Conservation (phyloP, 129 eudicot genomes). For the Artemisia argyi region DNA sequence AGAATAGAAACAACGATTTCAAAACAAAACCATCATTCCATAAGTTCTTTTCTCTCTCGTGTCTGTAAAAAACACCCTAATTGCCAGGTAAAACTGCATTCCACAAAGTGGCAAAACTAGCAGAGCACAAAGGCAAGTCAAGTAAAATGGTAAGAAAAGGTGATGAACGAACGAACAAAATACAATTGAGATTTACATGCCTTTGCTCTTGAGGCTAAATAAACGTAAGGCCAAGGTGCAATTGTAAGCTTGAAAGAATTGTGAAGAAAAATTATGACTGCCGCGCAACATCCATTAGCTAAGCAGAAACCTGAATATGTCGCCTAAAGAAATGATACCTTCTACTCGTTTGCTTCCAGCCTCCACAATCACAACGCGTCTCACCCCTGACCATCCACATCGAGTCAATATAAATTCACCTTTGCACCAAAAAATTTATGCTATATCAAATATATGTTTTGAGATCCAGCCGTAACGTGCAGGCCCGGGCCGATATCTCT, state of each 20-base stretch:
- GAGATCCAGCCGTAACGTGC: too few species aligned
- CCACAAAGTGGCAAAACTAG: conserved; percentile 12
- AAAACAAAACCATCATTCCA: conserved; percentile 20
- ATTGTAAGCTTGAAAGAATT: conserved; percentile 39
- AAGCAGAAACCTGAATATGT: conserved; percentile 63
- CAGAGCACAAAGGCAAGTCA: conserved; percentile 27
- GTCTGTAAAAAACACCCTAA: conserved; percentile 16
- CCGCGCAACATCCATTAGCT: conserved; percentile 30
- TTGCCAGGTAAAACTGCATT: conserved; percentile 36
- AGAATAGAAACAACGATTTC: conserved; percentile 14
- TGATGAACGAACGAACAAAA: conserved; percentile 14
- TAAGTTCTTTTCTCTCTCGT: background rate
- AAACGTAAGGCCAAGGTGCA: conserved; percentile 25
- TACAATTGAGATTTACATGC: conserved; percentile 34
- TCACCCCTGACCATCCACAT: conserved; percentile 43
- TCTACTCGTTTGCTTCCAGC: conserved; percentile 88
- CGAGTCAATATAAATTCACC: too few species aligned
- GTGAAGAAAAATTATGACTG: conserved; percentile 23
- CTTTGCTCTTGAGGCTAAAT: conserved; percentile 27
- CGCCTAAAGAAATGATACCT: conserved; percentile 65
- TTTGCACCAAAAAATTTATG: too few species aligned
- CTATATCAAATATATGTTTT: too few species aligned
- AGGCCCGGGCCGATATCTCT: too few species aligned
- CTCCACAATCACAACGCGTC: conserved; percentile 75
- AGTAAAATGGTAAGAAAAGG: conserved; percentile 18